Evolutionary conservation across 805 yeast species (phyloP).

Genomic region (Lipomyces anomalus): DNA sequence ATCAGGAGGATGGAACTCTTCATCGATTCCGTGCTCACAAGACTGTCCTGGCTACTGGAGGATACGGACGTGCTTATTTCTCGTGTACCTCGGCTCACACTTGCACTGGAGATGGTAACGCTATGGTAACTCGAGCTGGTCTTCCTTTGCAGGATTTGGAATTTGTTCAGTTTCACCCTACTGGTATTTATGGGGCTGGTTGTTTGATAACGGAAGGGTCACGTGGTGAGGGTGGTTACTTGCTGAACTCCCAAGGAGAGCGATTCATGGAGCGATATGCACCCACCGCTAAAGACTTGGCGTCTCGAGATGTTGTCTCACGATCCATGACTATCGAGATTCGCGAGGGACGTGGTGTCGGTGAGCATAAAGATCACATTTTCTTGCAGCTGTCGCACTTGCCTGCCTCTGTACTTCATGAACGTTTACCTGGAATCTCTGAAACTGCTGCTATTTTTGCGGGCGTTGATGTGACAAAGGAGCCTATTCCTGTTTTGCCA

Average conservation of each 20-base stretch:
- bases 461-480: slow-evolving; percentile 98
- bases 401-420: slow-evolving; percentile 85
- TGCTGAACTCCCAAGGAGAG: slow-evolving; percentile 95
- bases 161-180: slow-evolving; percentile 98
- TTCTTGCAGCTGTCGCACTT: slow-evolving; percentile 87
- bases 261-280: slow-evolving; percentile 99
- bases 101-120: slow-evolving; percentile 98
- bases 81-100: slow-evolving; percentile 99
- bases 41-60: slow-evolving; percentile 97
- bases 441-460: slow-evolving; percentile 98
- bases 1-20: slow-evolving; percentile 97
- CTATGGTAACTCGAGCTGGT: slow-evolving; percentile 98
- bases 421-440: slow-evolving; percentile 98
- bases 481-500: slow-evolving; percentile 97
- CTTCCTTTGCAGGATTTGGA: slow-evolving; percentile 96
- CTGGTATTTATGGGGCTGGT: slow-evolving; percentile 98
- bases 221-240: slow-evolving; percentile 99
- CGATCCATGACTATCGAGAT: slow-evolving; percentile 98
- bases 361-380: slow-evolving; percentile 93
- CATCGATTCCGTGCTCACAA: slow-evolving; percentile 97
- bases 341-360: slow-evolving; percentile 98
- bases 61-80: slow-evolving; percentile 97
- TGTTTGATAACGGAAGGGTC: slow-evolving; percentile 99
- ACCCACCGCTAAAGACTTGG: slow-evolving; percentile 96
- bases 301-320: slow-evolving; percentile 96